These are phyloP conservation scores for Daldinia caldariorum DNA, from an alignment of 495 filamentous ascomycete genomes.

Conservation along the genomic window DNA sequence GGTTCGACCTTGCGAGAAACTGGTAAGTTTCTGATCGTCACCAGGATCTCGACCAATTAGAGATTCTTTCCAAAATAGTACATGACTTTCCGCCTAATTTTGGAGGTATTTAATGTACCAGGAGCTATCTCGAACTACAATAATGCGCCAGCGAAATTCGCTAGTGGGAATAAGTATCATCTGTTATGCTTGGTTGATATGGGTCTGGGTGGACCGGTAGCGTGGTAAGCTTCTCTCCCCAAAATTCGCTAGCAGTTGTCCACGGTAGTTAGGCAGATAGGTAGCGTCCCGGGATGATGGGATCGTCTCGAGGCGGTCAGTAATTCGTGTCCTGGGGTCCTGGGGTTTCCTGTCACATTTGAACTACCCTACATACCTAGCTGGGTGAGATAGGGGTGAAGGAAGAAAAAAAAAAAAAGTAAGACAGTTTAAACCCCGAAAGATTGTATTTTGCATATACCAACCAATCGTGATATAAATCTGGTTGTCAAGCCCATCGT, in stretches of 20 bases:
- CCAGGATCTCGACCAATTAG: constrained; percentile 7
- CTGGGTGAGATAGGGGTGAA: constrained; percentile 6
- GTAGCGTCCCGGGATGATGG: constrained; percentile 6
- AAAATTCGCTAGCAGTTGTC: constrained; percentile 7
- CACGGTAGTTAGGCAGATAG: constrained; percentile 5
- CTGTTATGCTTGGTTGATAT: constrained; percentile 3
- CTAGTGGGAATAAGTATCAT: neutral
- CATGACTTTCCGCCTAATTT: neutral
- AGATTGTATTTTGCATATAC: neutral
- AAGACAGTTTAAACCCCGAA: constrained; percentile 1
- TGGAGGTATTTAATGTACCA: neutral
- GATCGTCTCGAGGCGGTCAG: constrained; percentile 17
- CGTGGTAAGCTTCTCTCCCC: neutral
- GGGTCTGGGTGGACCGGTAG: constrained; percentile 2
- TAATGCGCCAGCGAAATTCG: neutral
- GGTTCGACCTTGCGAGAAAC: neutral
- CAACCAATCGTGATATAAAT: constrained; percentile 8
- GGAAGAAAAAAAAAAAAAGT: neutral
- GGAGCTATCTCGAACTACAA: neutral
- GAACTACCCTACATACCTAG: neutral
- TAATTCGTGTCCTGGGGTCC: neutral
- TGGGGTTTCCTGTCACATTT: constrained; percentile 9
- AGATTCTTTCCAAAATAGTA: neutral
- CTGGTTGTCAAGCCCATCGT: neutral
- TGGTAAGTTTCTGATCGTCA: neutral